Evolutionary conservation across 768 basidiomycete genomes (phyloP).

Genomic region (Panus rudis): DNA sequence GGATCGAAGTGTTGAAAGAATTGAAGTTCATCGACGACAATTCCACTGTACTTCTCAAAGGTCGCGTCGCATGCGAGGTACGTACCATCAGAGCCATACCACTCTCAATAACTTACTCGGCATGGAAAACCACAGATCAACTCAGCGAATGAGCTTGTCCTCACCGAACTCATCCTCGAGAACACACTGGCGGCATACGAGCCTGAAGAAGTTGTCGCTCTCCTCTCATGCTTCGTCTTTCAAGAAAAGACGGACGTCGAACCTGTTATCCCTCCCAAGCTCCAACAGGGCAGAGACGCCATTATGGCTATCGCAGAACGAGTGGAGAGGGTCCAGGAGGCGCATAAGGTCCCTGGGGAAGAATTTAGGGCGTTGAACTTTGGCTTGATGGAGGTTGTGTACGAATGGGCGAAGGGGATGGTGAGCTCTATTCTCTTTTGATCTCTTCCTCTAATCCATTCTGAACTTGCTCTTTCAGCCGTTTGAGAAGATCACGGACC

Average conservation of each 20-base stretch:
- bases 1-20: slow-evolving; percentile 84
- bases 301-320: slow-evolving; percentile 75
- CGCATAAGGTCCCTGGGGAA: slow-evolving; percentile 69
- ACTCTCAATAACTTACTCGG: not conserved
- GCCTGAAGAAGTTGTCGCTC: slow-evolving; percentile 92
- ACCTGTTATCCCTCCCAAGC: slow-evolving; percentile 70
- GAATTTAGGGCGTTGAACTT: slow-evolving; percentile 82
- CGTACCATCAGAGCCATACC: slow-evolving; percentile 1
- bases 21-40: slow-evolving; percentile 94
- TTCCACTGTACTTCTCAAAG: slow-evolving; percentile 91
- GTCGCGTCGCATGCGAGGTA: slow-evolving; percentile 97
- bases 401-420: slow-evolving; percentile 99
- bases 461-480: slow-evolving; percentile 47
- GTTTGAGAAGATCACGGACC: slow-evolving; percentile 85
- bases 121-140: slow-evolving; percentile 63
- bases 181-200: slow-evolving; percentile 88
- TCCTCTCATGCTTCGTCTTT: slow-evolving; percentile 95
- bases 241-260: slow-evolving; percentile 96
- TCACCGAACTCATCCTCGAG: slow-evolving; percentile 95
- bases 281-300: slow-evolving; percentile 73
- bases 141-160: slow-evolving; percentile 91
- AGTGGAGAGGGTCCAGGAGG: slow-evolving; percentile 74
- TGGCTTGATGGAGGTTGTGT: slow-evolving; percentile 92
- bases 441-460: not conserved
- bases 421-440: slow-evolving; percentile 35